Evolutionary conservation across 176 grass and related monocot species (phyloP), one percentile per base, ranked within the genome.

Genomic region (Miscanthus lutarioriparius): DNA sequence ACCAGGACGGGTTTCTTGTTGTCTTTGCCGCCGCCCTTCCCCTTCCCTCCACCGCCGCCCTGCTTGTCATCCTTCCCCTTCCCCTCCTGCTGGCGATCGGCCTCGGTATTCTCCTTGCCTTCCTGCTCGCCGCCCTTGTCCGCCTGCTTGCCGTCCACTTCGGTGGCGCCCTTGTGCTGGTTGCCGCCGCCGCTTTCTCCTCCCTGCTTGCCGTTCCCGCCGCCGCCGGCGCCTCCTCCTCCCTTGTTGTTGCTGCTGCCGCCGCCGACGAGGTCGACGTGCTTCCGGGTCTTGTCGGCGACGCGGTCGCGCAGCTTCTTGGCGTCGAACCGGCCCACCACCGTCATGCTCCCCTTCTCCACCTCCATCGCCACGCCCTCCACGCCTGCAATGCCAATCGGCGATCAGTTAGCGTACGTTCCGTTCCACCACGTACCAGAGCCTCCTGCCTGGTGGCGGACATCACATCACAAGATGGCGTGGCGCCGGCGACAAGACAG

Each of bases 311-410:
- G 89, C 2, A 98, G 89, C 87, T 93, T 95, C 83, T 79, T 88
- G 66, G 92, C 85, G 76, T 98, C 92, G 73, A 98, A 85, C 73
- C 78, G 90, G 7, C 93, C 96, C 2, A 88, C 83, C 15, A 98
- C 87, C 1, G 87, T 98, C 54, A 98, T 86, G 76, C 69, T 85
- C 8, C 88, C 91, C 84, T 76, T 88, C 27, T 63, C 87, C 36
- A 74, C 72, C 10, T 98, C 92, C 89, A 91, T 73, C 16, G 85
- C 90, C 81, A 98, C 89, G 56, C 89, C 89, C 74, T 98, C 91
- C 40, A 98, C 91, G 5, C 96, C 96, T 98, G 64, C 37, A 15
- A 19, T 0, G 41, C 32, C 4, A 5, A 70, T 8, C 64, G 28
- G 26, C 62, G 64, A 66, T 66, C 64, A 35, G 53, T 51, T 51